Evolutionary conservation across 2,329 filamentous ascomycete genomes (phyloP).

Genomic region (Colletotrichum lindemuthianum): DNA sequence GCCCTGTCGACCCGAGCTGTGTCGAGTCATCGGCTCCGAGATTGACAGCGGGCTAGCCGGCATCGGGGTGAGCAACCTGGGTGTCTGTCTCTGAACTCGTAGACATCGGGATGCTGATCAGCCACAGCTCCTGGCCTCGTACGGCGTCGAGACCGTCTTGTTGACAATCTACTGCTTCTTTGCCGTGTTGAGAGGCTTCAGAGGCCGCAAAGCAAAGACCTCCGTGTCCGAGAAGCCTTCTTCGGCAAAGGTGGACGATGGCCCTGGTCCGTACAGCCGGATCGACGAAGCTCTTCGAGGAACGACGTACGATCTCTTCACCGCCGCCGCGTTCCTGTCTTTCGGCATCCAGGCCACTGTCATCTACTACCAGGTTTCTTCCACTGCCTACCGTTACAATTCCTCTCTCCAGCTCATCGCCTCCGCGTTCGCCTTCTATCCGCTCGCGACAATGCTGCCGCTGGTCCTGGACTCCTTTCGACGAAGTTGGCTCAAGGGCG

Average conservation of each 20-base stretch:
- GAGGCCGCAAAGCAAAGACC: background rate
- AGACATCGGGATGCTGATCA: background rate
- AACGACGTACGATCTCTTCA: slow-evolving; percentile 24
- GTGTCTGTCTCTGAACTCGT: background rate
- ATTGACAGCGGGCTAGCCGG: slow-evolving; percentile 20
- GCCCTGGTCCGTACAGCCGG: background rate
- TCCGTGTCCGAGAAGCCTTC: background rate
- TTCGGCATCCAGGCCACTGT: slow-evolving; percentile 13
- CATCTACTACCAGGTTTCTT: slow-evolving; percentile 7
- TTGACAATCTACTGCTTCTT: slow-evolving; percentile 23
- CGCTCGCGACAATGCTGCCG: slow-evolving; percentile 24
- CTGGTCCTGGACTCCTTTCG: slow-evolving; percentile 13
- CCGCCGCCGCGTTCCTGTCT: slow-evolving; percentile 17
- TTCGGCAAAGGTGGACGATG: background rate
- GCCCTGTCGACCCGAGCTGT: slow-evolving; percentile 12
- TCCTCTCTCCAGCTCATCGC: slow-evolving; percentile 21
- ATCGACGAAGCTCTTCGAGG: slow-evolving; percentile 6
- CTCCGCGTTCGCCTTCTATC: slow-evolving; percentile 20
- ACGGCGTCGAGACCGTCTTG: slow-evolving; percentile 10
- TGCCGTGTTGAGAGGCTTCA: background rate
- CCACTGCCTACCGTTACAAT: background rate
- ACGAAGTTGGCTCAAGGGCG: slow-evolving; percentile 14
- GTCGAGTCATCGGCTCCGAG: slow-evolving; percentile 17
- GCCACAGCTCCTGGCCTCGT: slow-evolving; percentile 9
- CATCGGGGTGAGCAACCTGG: background rate